phyloP scores from a whole-genome alignment of 768 basidiomycete species.

The Suillus sp. region DNA sequence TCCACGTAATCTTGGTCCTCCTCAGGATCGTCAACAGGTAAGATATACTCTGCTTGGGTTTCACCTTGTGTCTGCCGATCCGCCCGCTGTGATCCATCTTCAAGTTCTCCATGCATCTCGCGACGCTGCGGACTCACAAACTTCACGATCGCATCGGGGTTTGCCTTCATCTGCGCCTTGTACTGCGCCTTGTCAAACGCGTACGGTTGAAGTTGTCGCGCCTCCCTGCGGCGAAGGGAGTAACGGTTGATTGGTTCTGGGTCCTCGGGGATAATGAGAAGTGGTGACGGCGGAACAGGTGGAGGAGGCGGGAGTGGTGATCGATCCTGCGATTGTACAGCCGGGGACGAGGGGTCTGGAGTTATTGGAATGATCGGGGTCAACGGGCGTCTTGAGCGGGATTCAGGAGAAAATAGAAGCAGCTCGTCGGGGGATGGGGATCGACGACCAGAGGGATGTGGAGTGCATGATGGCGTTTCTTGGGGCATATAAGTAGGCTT shows the following conservation, averaged over 20 bases:
- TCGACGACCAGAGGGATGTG: constrained; percentile 8
- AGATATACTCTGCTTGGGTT: constrained; percentile 33
- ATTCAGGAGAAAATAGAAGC: constrained; percentile 16
- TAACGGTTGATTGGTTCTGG: constrained; percentile 41
- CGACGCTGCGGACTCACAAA: constrained; percentile 38
- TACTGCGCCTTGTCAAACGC: constrained; percentile 56
- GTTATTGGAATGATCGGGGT: not conserved
- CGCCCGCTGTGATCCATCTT: constrained; percentile 27
- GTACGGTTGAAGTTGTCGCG: constrained; percentile 64
- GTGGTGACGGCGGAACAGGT: constrained; percentile 12
- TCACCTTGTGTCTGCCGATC: constrained; percentile 24
- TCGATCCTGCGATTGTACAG: not conserved
- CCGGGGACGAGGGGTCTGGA: not conserved
- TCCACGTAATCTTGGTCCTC: constrained; percentile 33
- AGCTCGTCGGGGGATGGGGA: constrained; percentile 29
- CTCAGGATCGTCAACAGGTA: constrained; percentile 22
- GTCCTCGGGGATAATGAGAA: constrained; percentile 20
- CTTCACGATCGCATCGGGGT: constrained; percentile 72
- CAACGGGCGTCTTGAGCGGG: not conserved
- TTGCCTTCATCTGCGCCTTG: constrained; percentile 47
- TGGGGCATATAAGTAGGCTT: constrained; percentile 28
- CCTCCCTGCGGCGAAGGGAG: constrained; percentile 54
- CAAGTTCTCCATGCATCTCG: constrained; percentile 21
- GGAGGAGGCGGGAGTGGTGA: constrained; percentile 7
- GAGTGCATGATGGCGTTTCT: constrained; percentile 16